Evolutionary conservation across 345 rosid genomes (phyloP).

Genomic region (Acer yangbiense): DNA sequence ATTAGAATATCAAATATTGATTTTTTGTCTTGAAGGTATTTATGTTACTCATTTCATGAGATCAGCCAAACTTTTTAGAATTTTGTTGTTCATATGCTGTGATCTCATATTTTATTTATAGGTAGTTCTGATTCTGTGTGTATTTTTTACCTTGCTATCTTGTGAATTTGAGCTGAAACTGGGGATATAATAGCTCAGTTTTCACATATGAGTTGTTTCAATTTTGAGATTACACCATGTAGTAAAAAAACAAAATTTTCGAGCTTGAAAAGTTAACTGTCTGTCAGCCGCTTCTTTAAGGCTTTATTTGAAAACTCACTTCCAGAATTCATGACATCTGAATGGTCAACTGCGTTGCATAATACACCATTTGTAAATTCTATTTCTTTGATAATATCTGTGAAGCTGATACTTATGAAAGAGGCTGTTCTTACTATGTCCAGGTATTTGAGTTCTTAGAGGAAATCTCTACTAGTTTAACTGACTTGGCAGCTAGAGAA

Average conservation of each 20-base stretch:
- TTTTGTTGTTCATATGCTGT: background rate
- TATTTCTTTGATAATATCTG: background rate
- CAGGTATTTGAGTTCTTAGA: constrained; percentile 93
- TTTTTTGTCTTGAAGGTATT: background rate
- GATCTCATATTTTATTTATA: background rate
- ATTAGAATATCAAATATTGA: background rate
- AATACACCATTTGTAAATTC: background rate
- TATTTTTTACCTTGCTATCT: background rate
- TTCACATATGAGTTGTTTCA: background rate
- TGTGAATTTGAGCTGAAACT: background rate
- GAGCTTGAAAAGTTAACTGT: background rate
- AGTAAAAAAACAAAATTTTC: background rate
- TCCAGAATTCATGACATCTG: background rate
- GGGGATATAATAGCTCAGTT: background rate
- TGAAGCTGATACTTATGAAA: constrained; percentile 4
- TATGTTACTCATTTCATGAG: background rate
- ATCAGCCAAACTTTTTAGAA: background rate
- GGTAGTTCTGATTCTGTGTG: background rate
- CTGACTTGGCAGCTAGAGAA: constrained; percentile 72
- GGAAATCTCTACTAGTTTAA: constrained; percentile 77
- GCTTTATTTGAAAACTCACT: background rate
- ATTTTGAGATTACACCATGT: background rate
- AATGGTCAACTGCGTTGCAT: constrained; percentile 2
- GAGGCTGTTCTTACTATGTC: constrained; percentile 11
- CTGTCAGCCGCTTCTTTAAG: background rate